Evolutionary conservation across 805 yeast species (phyloP), one percentile per base, ranked within the genome.

Genomic region (Lachancea lanzarotensis): DNA sequence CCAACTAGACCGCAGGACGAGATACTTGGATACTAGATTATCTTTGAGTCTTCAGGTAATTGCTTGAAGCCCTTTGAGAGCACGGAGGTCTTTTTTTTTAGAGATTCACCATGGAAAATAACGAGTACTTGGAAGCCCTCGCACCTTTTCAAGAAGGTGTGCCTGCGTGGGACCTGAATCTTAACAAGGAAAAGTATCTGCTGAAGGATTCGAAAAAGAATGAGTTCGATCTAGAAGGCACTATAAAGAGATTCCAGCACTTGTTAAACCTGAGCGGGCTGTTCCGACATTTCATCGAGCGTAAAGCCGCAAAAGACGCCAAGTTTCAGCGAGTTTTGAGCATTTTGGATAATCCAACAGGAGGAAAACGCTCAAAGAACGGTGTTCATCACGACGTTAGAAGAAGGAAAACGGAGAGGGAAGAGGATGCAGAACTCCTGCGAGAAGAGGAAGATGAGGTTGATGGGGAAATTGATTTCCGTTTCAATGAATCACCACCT

Each of bases 401-500:
- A 55, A 71, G 84, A 57, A 71, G 89, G 48, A 81, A 81, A 55
- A 81, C 87, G 2, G 90, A 83, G 54, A 76, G 79, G 57, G 90
- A 84, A 59, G 93, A 84, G 59, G 90, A 84, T 59, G 87, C 79
- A 1, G 88, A 82, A 55, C 68, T 85, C 46, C 69, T 89, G 66
- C 72, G 79, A 51, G 82, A 82, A 38, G 65, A 63, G 11, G 68
- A 63, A 15, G 60, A 52, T 19, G 55, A 48, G 25, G 55, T 49
- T 40, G 46, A 45, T 8, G 54, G 49, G 12, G 52, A 45, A 25
- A 43, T 59, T 7, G 60, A 66, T 43, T 45, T 63, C 54, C 52
- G 85, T 36, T 77, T 91, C 55, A 83, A 93, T 1, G 96, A 88
- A 57, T 79, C 90, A 2, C 98, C 98, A 0, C 72, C 79, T 2